Evolutionary conservation across 2,329 filamentous ascomycete species (phyloP).

Genomic region (Seiridium cupressi): DNA sequence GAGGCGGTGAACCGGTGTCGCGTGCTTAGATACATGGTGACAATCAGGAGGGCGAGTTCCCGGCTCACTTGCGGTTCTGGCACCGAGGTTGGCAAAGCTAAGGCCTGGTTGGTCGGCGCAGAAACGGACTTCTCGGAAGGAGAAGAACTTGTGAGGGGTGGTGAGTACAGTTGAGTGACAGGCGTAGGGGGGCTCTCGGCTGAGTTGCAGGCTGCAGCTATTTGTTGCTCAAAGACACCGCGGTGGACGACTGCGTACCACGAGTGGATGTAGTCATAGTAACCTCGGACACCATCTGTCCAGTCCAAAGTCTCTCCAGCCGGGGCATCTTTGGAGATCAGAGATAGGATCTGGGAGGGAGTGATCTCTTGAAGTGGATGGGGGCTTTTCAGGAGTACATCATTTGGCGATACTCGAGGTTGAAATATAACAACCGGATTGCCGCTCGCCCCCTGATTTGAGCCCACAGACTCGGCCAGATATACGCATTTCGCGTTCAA

Average conservation of each 20-base stretch:
- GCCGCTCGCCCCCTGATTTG: conserved; percentile 19
- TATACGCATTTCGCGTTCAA: conserved; percentile 32
- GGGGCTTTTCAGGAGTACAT: conserved; percentile 22
- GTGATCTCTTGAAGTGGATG: conserved; percentile 33
- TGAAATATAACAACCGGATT: conserved; percentile 27
- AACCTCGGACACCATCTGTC: conserved; percentile 34
- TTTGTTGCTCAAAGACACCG: conserved; percentile 32
- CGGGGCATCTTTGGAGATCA: conserved; percentile 29
- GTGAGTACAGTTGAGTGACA: not conserved
- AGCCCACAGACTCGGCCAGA: conserved; percentile 22
- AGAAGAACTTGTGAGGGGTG: conserved; percentile 12
- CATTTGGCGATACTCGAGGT: conserved; percentile 23
- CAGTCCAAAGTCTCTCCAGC: conserved; percentile 28
- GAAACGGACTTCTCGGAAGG: conserved; percentile 10
- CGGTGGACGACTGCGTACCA: conserved; percentile 41
- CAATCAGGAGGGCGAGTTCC: conserved; percentile 36
- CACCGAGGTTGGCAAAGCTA: conserved; percentile 17
- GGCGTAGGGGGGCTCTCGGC: not conserved
- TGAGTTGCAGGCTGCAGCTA: conserved; percentile 17
- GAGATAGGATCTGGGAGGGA: conserved; percentile 35
- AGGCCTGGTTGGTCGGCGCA: conserved; percentile 6
- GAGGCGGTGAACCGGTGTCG: conserved; percentile 34
- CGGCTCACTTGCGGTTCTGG: conserved; percentile 15
- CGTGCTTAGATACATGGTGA: conserved; percentile 41
- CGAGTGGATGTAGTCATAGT: conserved; percentile 39